Evolutionary conservation across 2,329 filamentous ascomycete species (phyloP).

Genomic region (Botrytis sinoallii): DNA sequence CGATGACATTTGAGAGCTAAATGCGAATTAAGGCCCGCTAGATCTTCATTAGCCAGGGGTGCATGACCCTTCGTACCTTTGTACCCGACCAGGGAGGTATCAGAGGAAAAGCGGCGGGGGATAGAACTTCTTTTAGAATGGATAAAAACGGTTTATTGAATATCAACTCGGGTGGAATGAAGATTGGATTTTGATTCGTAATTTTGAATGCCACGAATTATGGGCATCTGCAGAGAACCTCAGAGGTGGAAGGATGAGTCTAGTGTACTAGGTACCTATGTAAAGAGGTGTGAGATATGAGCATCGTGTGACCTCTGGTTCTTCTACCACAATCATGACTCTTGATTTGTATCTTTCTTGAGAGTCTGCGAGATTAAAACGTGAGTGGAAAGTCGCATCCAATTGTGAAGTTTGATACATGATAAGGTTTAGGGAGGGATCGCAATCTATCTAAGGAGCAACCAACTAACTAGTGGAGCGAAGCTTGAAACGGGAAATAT

Average conservation of each 20-base stretch:
- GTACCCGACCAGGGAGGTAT: neutral
- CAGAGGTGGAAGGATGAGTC: neutral
- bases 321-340: neutral
- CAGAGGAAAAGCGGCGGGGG: constrained; percentile 2
- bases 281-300: neutral
- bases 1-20: neutral
- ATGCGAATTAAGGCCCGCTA: neutral
- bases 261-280: neutral
- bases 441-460: neutral
- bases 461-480: neutral
- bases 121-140: neutral
- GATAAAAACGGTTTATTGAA: neutral
- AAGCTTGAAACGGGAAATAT: neutral
- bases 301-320: neutral
- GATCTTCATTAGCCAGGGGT: constrained; percentile 1
- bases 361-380: neutral
- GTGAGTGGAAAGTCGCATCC: neutral
- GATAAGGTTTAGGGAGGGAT: neutral
- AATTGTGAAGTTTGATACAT: neutral
- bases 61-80: neutral
- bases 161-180: neutral
- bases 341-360: neutral
- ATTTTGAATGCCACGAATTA: neutral
- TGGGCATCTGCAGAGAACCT: neutral
- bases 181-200: neutral